Conservation (phyloP, 2,329 filamentous ascomycete genomes). For the Xylaria sp. region DNA sequence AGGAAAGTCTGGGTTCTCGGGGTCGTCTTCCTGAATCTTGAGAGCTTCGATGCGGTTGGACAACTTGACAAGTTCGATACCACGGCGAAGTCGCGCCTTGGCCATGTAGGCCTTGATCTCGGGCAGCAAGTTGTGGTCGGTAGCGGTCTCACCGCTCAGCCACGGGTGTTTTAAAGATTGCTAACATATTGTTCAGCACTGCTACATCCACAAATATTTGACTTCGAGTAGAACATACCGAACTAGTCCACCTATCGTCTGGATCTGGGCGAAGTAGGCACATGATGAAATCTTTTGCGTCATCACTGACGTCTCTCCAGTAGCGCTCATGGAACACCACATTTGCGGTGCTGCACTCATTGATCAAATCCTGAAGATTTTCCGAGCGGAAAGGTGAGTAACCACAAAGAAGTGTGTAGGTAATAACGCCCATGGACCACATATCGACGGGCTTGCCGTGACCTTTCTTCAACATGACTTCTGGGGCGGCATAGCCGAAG, state of each 20-base stretch:
- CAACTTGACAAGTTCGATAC: conserved; percentile 95
- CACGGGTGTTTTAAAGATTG: conserved; percentile 84
- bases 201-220: background rate
- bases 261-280: conserved; percentile 82
- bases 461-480: conserved; percentile 97
- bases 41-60: conserved; percentile 94
- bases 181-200: conserved; percentile 52
- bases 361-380: conserved; percentile 89
- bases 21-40: conserved; percentile 89
- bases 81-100: conserved; percentile 88
- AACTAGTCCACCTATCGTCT: conserved; percentile 78
- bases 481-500: conserved; percentile 96
- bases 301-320: conserved; percentile 96
- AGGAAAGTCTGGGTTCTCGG: conserved; percentile 78
- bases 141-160: conserved; percentile 91
- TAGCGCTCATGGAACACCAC: conserved; percentile 98
- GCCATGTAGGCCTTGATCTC: conserved; percentile 96
- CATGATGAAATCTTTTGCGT: conserved; percentile 95
- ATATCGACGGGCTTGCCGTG: conserved; percentile 99
- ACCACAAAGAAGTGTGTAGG: conserved; percentile 96
- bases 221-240: conserved; percentile 61
- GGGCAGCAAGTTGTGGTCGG: conserved; percentile 95
- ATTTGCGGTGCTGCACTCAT: conserved; percentile 85
- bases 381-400: conserved; percentile 98
- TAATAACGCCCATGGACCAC: conserved; percentile 99